phyloP scores from a whole-genome alignment of 495 filamentous ascomycete species.

The Penicillium samsonianum region DNA sequence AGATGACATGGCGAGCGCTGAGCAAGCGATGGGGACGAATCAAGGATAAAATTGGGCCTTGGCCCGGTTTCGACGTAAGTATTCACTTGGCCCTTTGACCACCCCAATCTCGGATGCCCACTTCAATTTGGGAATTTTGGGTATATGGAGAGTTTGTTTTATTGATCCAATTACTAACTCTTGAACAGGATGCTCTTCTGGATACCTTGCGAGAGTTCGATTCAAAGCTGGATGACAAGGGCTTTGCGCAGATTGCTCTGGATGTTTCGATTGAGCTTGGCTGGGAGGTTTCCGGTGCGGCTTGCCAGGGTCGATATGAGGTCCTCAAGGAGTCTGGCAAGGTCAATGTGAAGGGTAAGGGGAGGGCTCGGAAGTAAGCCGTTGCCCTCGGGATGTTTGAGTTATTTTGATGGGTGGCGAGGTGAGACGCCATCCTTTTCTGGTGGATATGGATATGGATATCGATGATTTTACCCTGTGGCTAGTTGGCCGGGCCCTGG shows the following conservation, averaged over 20 bases:
- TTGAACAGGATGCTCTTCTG: not conserved
- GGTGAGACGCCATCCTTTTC: not conserved
- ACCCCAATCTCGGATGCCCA: not conserved
- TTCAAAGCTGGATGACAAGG: not conserved
- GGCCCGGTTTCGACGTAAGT: constrained; percentile 9
- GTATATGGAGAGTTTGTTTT: not conserved
- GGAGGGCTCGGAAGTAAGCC: not conserved
- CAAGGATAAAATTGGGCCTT: not conserved
- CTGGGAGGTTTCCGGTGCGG: not conserved
- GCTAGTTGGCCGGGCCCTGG: constrained; percentile 4
- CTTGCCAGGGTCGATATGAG: not conserved
- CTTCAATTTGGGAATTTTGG: not conserved
- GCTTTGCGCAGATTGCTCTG: not conserved
- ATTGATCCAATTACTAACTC: not conserved
- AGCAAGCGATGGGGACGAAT: not conserved
- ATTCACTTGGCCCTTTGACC: not conserved
- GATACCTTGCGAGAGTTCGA: not conserved
- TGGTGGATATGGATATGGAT: not conserved
- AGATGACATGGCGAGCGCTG: not conserved
- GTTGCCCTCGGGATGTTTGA: not conserved
- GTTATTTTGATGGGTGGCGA: not conserved
- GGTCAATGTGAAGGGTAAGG: not conserved
- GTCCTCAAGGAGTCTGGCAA: not conserved
- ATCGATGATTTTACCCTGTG: not conserved
- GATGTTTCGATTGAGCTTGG: not conserved